Conservation (phyloP, 306 rosid species). For the Gleditsia sinensis region DNA sequence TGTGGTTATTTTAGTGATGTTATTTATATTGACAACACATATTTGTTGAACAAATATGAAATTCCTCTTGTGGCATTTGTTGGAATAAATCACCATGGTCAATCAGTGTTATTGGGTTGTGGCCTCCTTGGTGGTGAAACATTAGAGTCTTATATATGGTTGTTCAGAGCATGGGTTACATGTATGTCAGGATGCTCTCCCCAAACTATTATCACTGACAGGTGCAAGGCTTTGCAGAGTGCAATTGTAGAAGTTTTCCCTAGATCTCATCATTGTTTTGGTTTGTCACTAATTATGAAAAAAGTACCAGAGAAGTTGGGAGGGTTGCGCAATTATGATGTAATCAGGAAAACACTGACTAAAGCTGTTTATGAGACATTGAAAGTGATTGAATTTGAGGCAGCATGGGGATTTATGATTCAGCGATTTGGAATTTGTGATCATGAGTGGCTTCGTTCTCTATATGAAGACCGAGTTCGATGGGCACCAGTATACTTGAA, state of each 20-base stretch:
- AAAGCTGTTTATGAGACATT: slow-evolving; percentile 82
- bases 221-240: slow-evolving; percentile 72
- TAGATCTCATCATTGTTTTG: slow-evolving; percentile 72
- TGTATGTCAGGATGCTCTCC: slow-evolving; percentile 69
- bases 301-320: slow-evolving; percentile 89
- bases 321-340: slow-evolving; percentile 80
- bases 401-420: slow-evolving; percentile 85
- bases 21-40: slow-evolving; percentile 71
- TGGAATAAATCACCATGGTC: slow-evolving; percentile 90
- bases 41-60: slow-evolving; percentile 80
- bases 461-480: slow-evolving; percentile 76
- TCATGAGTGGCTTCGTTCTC: slow-evolving; percentile 86
- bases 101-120: slow-evolving; percentile 79
- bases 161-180: slow-evolving; percentile 80
- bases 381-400: slow-evolving; percentile 89
- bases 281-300: slow-evolving; percentile 84
- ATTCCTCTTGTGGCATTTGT: slow-evolving; percentile 88
- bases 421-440: slow-evolving; percentile 73
- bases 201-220: slow-evolving; percentile 79
- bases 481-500: slow-evolving; percentile 90
- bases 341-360: slow-evolving; percentile 65
- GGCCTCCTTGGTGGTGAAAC: slow-evolving; percentile 89
- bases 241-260: slow-evolving; percentile 75
- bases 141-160: slow-evolving; percentile 72
- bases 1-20: slow-evolving; percentile 83